These are phyloP conservation scores for Colletotrichum siamense DNA, from an alignment of 2,329 filamentous ascomycete genomes.

Conservation along the genomic window DNA sequence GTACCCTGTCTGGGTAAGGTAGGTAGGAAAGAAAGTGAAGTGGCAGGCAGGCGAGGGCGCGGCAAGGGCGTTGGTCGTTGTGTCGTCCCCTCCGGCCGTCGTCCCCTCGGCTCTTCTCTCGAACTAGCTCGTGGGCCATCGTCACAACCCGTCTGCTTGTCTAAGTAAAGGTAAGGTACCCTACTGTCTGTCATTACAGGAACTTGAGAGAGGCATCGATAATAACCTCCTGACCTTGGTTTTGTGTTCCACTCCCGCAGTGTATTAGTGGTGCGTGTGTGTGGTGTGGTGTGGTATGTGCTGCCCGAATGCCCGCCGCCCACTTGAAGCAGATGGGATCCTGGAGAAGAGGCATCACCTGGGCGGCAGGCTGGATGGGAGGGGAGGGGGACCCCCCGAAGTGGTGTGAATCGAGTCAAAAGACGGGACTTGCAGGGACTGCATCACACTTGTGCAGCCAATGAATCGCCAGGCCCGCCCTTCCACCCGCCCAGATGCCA, in stretches of 20 bases:
- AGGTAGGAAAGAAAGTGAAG: not conserved
- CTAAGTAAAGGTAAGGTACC: not conserved
- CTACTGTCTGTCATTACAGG: not conserved
- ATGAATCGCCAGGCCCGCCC: not conserved
- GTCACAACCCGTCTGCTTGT: not conserved
- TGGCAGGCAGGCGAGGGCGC: not conserved
- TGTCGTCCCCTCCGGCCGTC: not conserved
- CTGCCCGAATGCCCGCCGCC: not conserved
- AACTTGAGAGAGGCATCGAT: not conserved
- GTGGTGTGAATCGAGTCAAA: conserved; percentile 17
- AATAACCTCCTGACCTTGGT: conserved; percentile 1
- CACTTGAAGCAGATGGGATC: not conserved
- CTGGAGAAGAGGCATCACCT: conserved; percentile 23
- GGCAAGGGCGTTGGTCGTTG: conserved; percentile 4
- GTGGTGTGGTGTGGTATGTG: not conserved
- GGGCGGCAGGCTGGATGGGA: conserved; percentile 4
- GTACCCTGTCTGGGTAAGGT: conserved; percentile 2
- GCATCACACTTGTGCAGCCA: conserved; percentile 13
- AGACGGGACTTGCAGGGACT: conserved; percentile 8
- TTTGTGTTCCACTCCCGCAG: not conserved
- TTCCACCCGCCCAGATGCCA: not conserved
- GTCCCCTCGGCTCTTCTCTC: not conserved
- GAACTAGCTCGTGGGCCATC: not conserved
- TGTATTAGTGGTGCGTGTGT: not conserved
- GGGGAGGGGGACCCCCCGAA: not conserved